phyloP scores from a whole-genome alignment of 306 rosid genomes.

The Mimosa bimucronata region DNA sequence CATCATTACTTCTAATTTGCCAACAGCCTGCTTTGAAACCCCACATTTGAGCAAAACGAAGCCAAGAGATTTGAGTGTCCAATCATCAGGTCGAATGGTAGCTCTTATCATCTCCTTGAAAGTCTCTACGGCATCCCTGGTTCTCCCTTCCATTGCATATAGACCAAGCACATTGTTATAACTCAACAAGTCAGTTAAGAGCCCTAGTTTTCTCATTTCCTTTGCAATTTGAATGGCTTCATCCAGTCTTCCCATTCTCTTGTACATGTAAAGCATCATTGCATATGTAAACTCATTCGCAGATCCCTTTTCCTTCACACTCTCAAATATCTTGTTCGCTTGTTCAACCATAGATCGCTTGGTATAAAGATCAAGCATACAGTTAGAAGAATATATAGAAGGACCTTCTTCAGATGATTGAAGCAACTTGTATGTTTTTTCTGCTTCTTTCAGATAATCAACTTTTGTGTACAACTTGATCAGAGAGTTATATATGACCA shows the following conservation, averaged over 20 bases:
- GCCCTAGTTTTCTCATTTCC: conserved; percentile 67
- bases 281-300: conserved; percentile 89
- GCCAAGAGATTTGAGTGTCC: conserved; percentile 71
- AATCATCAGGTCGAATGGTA: conserved; percentile 56
- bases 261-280: conserved; percentile 85
- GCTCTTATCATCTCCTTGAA: conserved; percentile 64
- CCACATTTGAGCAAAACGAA: conserved; percentile 73
- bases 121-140: conserved; percentile 62
- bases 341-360: conserved; percentile 71
- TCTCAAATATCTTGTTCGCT: conserved; percentile 70
- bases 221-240: conserved; percentile 71
- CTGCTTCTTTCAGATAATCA: conserved; percentile 72
- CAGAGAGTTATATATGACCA: conserved; percentile 71
- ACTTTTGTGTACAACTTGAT: conserved; percentile 84
- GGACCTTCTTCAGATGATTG: conserved; percentile 67
- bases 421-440: conserved; percentile 72
- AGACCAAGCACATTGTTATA: conserved; percentile 71
- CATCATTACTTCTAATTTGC: conserved; percentile 56
- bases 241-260: conserved; percentile 65
- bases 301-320: conserved; percentile 57
- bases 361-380: conserved; percentile 83
- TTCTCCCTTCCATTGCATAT: conserved; percentile 75
- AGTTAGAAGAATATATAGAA: conserved; percentile 71
- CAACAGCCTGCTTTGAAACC: conserved; percentile 69
- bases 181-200: conserved; percentile 64